These are phyloP conservation scores for Glycyrrhiza uralensis DNA, from an alignment of 306 rosid species.

Conservation along the genomic window DNA sequence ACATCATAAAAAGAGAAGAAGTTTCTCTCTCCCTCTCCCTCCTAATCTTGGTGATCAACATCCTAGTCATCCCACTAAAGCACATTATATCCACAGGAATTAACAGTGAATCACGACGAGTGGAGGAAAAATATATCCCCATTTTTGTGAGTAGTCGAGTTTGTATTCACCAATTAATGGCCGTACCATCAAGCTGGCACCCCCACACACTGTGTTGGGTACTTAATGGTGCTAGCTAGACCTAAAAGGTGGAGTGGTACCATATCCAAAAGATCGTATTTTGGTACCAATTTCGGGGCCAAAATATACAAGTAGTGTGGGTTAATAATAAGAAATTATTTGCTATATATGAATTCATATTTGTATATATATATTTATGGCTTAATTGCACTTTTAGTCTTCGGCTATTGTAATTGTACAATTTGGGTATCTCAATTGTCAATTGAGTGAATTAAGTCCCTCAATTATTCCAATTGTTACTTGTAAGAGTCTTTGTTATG, in stretches of 20 bases:
- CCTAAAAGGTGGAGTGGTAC: neutral
- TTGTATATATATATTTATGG: no score
- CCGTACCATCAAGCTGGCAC: constrained; percentile 13
- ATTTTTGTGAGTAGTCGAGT: neutral
- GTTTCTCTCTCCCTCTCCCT: neutral
- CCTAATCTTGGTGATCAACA: neutral
- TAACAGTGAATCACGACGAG: neutral
- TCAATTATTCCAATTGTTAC: no score
- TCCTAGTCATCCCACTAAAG: constrained; percentile 34
- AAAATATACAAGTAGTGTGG: neutral
- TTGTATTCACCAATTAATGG: constrained; percentile 21
- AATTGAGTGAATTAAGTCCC: no score
- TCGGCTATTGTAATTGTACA: no score
- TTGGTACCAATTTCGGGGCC: neutral
- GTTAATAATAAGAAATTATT: neutral
- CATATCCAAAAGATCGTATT: neutral
- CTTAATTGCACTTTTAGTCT: no score
- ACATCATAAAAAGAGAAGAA: neutral
- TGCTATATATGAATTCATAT: no score
- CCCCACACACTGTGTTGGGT: neutral
- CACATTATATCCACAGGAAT: neutral
- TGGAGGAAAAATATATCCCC: neutral
- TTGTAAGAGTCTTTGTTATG: no score
- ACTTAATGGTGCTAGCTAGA: neutral
- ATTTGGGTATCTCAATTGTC: no score